phyloP scores from a whole-genome alignment of 1,139 yeast species.

The Saccharomycopsis hybrid region DNA sequence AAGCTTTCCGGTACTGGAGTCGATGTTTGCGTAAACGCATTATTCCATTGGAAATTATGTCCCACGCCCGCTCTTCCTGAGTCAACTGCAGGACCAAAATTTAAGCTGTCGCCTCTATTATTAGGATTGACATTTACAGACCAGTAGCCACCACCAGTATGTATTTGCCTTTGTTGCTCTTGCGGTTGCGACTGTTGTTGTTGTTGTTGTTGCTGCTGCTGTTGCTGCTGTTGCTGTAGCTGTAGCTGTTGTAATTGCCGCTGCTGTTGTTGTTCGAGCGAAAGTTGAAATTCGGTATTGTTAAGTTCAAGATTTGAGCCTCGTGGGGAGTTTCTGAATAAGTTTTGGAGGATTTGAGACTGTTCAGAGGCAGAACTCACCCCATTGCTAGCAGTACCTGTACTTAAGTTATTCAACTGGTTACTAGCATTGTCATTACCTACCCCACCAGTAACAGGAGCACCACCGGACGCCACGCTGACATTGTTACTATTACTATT shows the following conservation, averaged over 20 bases:
- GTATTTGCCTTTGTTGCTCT: background rate
- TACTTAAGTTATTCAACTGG: too few relatives aligned
- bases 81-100: background rate
- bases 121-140: background rate
- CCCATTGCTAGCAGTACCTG: too few relatives aligned
- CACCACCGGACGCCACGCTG: too few relatives aligned
- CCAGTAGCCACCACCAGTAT: background rate
- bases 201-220: conserved; percentile 5
- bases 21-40: conserved; percentile 1
- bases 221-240: conserved; percentile 1
- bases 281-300: background rate
- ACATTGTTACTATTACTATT: too few relatives aligned
- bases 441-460: too few relatives aligned
- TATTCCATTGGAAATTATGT: conserved; percentile 3
- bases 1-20: conserved; percentile 4
- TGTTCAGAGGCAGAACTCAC: too few relatives aligned
- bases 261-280: background rate
- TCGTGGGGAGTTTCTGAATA: background rate
- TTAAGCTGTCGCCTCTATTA: background rate
- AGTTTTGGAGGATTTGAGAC: too few relatives aligned
- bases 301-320: background rate
- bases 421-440: too few relatives aligned
- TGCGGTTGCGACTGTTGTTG: conserved; percentile 1
- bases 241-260: background rate
- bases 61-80: too few relatives aligned